phyloP scores from a whole-genome alignment of 805 yeast species.

The Myxozyma geophila region DNA sequence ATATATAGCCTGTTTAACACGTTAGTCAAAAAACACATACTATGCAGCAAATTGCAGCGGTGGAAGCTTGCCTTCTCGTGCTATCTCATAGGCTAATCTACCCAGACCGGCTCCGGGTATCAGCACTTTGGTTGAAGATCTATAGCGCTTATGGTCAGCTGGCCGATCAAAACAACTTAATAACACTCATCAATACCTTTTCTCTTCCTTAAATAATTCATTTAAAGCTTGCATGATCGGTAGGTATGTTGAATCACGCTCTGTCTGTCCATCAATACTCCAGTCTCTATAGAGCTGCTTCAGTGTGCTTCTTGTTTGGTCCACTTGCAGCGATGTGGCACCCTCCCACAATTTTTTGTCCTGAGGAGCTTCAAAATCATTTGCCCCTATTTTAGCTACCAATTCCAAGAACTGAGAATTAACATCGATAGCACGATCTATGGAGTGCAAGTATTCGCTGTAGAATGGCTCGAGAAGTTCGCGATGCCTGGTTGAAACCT shows the following conservation, averaged over 20 bases:
- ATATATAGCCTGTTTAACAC: constrained; percentile 48
- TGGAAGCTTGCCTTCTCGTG: constrained; percentile 17
- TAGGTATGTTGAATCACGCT: constrained; percentile 56
- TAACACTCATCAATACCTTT: not conserved
- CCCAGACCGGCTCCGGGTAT: constrained; percentile 93
- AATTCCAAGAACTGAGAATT: constrained; percentile 38
- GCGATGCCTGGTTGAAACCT: constrained; percentile 15
- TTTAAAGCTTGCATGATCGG: constrained; percentile 57
- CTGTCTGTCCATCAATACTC: constrained; percentile 56
- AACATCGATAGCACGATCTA: constrained; percentile 30
- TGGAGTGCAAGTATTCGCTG: constrained; percentile 16
- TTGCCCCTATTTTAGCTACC: constrained; percentile 37
- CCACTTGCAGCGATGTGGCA: constrained; percentile 23
- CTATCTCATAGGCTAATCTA: constrained; percentile 64
- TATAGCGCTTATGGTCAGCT: not conserved
- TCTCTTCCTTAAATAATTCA: constrained; percentile 40
- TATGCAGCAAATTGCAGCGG: too few relatives aligned
- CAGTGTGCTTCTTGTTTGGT: constrained; percentile 42
- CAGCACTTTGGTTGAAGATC: constrained; percentile 50
- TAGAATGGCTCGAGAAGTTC: constrained; percentile 17
- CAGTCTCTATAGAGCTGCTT: constrained; percentile 84
- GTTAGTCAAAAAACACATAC: not conserved
- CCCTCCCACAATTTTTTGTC: constrained; percentile 32
- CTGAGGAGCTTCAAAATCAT: constrained; percentile 38
- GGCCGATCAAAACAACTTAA: not conserved